phyloP scores from a whole-genome alignment of 345 rosid species.

The Salix brachista region DNA sequence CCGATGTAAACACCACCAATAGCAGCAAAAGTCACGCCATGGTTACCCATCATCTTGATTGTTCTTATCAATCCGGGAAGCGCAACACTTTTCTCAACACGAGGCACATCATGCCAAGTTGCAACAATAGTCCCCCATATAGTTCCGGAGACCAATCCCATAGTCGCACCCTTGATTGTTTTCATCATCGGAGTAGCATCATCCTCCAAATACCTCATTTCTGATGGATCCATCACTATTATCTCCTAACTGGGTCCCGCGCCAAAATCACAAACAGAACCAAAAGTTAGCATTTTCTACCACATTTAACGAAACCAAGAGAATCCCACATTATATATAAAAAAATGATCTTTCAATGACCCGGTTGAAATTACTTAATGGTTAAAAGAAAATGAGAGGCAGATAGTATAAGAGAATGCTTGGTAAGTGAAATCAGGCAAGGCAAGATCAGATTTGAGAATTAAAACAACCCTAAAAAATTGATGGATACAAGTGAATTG shows the following conservation, averaged over 20 bases:
- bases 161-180: slow-evolving; percentile 78
- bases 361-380: not conserved
- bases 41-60: slow-evolving; percentile 89
- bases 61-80: slow-evolving; percentile 91
- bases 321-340: too few species aligned
- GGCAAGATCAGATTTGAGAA: too few species aligned
- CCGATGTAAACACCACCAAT: slow-evolving; percentile 98
- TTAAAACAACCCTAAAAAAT: too few species aligned
- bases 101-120: slow-evolving; percentile 92
- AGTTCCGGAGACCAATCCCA: slow-evolving; percentile 76
- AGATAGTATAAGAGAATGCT: too few species aligned
- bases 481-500: too few species aligned
- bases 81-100: slow-evolving; percentile 92
- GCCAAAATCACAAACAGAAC: slow-evolving; percentile 1
- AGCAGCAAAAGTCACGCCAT: slow-evolving; percentile 90
- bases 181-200: slow-evolving; percentile 68
- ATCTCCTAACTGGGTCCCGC: slow-evolving; percentile 21
- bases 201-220: slow-evolving; percentile 81
- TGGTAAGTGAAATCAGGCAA: too few species aligned
- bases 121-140: slow-evolving; percentile 88
- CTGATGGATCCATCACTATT: slow-evolving; percentile 64
- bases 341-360: not conserved
- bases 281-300: not conserved
- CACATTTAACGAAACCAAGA: too few species aligned
- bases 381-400: too few species aligned